phyloP scores from a whole-genome alignment of 495 filamentous ascomycete species.

The Penicillium maclennaniae region DNA sequence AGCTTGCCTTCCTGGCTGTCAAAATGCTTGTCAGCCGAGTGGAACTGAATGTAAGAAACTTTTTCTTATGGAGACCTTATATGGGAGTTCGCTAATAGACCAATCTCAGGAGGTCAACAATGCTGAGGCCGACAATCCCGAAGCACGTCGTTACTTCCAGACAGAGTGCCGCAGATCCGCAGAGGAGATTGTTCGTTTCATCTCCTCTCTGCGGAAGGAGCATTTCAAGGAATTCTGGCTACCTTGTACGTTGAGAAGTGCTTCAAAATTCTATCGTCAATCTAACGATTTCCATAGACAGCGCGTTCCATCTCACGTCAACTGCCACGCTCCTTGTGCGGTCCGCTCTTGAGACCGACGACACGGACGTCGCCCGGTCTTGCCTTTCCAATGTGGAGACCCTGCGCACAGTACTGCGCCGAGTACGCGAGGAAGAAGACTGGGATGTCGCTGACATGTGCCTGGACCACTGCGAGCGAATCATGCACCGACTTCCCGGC shows the following conservation, averaged over 20 bases:
- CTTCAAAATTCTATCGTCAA: neutral
- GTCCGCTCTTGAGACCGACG: slow-evolving; percentile 44
- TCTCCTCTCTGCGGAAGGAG: slow-evolving; percentile 39
- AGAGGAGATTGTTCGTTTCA: slow-evolving; percentile 52
- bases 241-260: slow-evolving; percentile 31
- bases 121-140: slow-evolving; percentile 39
- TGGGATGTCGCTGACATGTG: slow-evolving; percentile 55
- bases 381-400: slow-evolving; percentile 44
- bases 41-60: slow-evolving; percentile 42
- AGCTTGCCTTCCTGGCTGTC: slow-evolving; percentile 48
- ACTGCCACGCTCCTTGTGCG: slow-evolving; percentile 48
- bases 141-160: slow-evolving; percentile 47
- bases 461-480: slow-evolving; percentile 48
- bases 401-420: slow-evolving; percentile 41
- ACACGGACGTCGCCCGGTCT: slow-evolving; percentile 36
- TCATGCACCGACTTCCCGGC: slow-evolving; percentile 41
- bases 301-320: slow-evolving; percentile 47
- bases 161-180: slow-evolving; percentile 47
- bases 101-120: slow-evolving; percentile 40
- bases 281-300: slow-evolving; percentile 33
- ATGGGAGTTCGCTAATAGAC: slow-evolving; percentile 5
- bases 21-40: slow-evolving; percentile 51
- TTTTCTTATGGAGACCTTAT: neutral
- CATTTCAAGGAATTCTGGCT: slow-evolving; percentile 50
- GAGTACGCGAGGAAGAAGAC: slow-evolving; percentile 49